These are phyloP conservation scores for Clarkia xantiana DNA, from an alignment of 345 rosid genomes.

Conservation along the genomic window DNA sequence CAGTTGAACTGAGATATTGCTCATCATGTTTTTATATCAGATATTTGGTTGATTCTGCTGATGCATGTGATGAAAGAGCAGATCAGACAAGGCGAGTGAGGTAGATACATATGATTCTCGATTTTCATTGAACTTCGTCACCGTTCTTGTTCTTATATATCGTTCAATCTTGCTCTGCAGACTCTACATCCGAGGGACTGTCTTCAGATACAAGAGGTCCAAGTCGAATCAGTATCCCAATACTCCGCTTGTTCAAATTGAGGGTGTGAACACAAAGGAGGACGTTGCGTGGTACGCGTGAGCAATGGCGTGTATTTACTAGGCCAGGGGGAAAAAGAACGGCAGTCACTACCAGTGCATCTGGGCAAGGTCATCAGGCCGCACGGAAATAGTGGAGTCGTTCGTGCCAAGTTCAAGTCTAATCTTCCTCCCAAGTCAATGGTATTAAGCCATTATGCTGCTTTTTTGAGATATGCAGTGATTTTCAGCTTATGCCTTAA, in stretches of 20 bases:
- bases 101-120: conserved; percentile 11
- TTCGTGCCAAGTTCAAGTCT: conserved; percentile 75
- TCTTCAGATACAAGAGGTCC: conserved; percentile 83
- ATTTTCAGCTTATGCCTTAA: background rate
- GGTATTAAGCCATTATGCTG: conserved; percentile 19
- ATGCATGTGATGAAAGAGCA: too few relatives aligned
- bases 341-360: conserved; percentile 82
- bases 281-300: conserved; percentile 72
- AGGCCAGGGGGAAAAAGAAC: conserved; percentile 67
- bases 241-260: conserved; percentile 64
- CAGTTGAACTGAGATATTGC: too few relatives aligned
- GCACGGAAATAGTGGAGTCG: conserved; percentile 85
- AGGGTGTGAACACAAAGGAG: conserved; percentile 74
- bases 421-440: conserved; percentile 77
- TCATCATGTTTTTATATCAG: too few relatives aligned
- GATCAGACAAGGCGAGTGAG: conserved; percentile 63
- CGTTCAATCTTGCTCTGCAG: conserved; percentile 18
- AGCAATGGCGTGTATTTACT: conserved; percentile 79
- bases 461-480: too few relatives aligned
- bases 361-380: conserved; percentile 80
- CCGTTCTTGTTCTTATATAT: too few relatives aligned
- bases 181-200: conserved; percentile 66
- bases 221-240: conserved; percentile 77
- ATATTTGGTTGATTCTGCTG: too few relatives aligned
- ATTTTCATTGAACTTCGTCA: too few relatives aligned